These are phyloP conservation scores for Tetrahymena elliotti DNA, from an alignment of 73 alveolate genomes.

Conservation along the genomic window DNA sequence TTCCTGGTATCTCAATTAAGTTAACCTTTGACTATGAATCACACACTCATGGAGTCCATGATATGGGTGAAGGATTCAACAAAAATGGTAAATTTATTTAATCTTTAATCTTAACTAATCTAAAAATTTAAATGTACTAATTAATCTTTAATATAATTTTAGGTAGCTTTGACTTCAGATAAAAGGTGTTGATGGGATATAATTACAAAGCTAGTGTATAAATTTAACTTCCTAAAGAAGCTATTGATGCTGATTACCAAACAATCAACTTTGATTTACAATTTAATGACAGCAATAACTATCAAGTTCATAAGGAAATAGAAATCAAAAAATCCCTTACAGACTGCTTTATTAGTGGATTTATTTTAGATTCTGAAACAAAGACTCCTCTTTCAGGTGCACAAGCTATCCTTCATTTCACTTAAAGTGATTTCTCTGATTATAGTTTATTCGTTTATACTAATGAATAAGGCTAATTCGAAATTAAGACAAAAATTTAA, in stretches of 20 bases:
- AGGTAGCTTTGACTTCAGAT: not conserved
- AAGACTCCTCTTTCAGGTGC: not conserved
- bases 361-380: not conserved
- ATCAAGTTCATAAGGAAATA: not conserved
- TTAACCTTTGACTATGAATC: not conserved
- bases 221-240: not conserved
- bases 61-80: not conserved
- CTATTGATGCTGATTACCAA: not conserved
- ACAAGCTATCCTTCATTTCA: not conserved
- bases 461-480: not conserved
- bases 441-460: not conserved
- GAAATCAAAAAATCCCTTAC: not conserved
- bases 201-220: not conserved
- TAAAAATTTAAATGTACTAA: too few species aligned
- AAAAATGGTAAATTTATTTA: not conserved
- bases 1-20: not conserved
- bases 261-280: not conserved
- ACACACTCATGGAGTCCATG: not conserved
- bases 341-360: not conserved
- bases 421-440: not conserved
- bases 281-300: not conserved
- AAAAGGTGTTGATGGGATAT: not conserved
- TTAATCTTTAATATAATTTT: too few species aligned
- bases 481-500: not conserved
- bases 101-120: too few species aligned